Percentiles rank a stretch among this genome's conserved stretches.
phyloP scores from a whole-genome alignment of 345 rosid species.

The Bruguiera parviflora region DNA sequence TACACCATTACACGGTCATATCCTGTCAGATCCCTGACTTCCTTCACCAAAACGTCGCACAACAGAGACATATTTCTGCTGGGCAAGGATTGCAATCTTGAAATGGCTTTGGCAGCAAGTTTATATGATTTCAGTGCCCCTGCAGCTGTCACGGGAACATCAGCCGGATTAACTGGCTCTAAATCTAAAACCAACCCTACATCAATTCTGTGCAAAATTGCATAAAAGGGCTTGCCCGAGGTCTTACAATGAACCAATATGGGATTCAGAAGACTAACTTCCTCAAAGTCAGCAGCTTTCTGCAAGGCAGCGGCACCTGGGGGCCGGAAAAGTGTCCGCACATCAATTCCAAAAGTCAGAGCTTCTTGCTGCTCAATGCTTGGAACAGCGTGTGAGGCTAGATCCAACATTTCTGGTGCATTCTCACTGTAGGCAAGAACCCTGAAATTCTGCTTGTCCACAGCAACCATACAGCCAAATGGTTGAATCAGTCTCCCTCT shows the following conservation, averaged over 20 bases:
- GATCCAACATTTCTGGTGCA: slow-evolving; percentile 68
- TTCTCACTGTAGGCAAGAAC: slow-evolving; percentile 73
- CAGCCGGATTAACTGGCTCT: slow-evolving; percentile 78
- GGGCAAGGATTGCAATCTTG: slow-evolving; percentile 71
- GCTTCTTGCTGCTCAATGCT: slow-evolving; percentile 66
- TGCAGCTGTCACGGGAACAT: slow-evolving; percentile 74
- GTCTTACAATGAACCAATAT: slow-evolving; percentile 59
- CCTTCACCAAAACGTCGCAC: slow-evolving; percentile 69
- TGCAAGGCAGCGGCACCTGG: slow-evolving; percentile 61
- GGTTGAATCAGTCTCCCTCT: slow-evolving; percentile 72
- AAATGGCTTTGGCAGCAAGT: slow-evolving; percentile 78
- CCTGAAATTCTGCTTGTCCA: slow-evolving; percentile 54
- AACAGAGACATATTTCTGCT: slow-evolving; percentile 52
- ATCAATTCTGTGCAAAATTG: slow-evolving; percentile 69
- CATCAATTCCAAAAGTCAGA: slow-evolving; percentile 58
- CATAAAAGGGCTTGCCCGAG: slow-evolving; percentile 75
- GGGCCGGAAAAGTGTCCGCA: slow-evolving; percentile 53
- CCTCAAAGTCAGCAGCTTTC: slow-evolving; percentile 63
- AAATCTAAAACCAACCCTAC: slow-evolving; percentile 74
- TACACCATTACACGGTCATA: slow-evolving; percentile 88
- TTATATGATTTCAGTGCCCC: slow-evolving; percentile 81
- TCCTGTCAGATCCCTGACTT: slow-evolving; percentile 69
- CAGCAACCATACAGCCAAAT: slow-evolving; percentile 74
- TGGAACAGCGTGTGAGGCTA: slow-evolving; percentile 72
- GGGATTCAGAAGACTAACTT: slow-evolving; percentile 69